Evolutionary conservation across 805 yeast genomes (phyloP).

Genomic region (Tetrapisispora iriomotensis): DNA sequence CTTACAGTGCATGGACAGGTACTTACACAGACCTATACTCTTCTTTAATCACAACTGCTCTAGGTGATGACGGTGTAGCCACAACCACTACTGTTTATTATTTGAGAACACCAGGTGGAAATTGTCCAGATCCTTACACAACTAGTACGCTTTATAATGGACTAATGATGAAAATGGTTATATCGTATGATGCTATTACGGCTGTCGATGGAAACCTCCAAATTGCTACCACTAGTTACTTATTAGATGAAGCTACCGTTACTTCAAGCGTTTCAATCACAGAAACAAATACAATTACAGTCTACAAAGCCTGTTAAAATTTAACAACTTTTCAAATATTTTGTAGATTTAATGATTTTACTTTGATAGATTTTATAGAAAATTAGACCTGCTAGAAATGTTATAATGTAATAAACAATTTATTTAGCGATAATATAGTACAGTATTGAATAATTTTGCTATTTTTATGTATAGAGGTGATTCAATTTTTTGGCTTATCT

Average conservation of each 20-base stretch:
- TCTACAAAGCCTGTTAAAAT: background rate
- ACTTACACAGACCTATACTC: background rate
- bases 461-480: too few relatives aligned
- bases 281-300: background rate
- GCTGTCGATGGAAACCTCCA: background rate
- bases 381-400: too few relatives aligned
- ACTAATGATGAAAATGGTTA: background rate
- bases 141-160: background rate
- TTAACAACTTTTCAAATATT: too few relatives aligned
- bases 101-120: background rate
- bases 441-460: too few relatives aligned
- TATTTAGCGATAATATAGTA: too few relatives aligned
- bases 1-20: background rate
- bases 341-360: too few relatives aligned
- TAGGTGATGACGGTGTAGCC: background rate
- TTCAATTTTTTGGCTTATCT: too few relatives aligned
- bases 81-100: background rate
- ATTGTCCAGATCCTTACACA: background rate
- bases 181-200: background rate
- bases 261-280: background rate
- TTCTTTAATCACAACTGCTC: background rate
- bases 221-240: background rate
- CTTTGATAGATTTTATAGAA: too few relatives aligned
- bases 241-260: background rate
- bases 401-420: too few relatives aligned